Evolutionary conservation across 1,284 basidiomycete genomes (phyloP).

Genomic region (Taiwanofungus camphoratus): DNA sequence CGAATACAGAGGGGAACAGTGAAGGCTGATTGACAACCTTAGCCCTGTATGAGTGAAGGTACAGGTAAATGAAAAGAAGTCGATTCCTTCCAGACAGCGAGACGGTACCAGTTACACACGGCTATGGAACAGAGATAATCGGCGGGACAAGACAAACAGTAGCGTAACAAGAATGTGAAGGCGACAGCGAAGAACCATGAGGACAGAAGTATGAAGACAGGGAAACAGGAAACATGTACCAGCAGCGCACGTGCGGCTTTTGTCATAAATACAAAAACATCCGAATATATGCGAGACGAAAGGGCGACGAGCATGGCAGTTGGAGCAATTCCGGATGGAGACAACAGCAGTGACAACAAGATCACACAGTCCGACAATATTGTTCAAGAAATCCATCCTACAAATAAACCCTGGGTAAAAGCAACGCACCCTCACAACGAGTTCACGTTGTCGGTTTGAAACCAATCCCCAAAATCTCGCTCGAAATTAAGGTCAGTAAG

Average conservation of each 20-base stretch:
- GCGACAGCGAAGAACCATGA: slow-evolving; percentile 4
- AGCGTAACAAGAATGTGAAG: background rate
- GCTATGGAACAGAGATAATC: background rate
- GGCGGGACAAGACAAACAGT: background rate
- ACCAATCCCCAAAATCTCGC: slow-evolving; percentile 66
- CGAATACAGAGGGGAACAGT: too few relatives aligned
- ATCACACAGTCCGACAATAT: slow-evolving; percentile 3
- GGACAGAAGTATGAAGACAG: background rate
- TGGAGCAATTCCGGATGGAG: background rate
- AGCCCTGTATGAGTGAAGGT: too few relatives aligned
- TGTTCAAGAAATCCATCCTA: slow-evolving; percentile 7
- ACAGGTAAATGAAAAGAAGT: too few relatives aligned
- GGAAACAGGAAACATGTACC: background rate
- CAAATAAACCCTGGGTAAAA: background rate
- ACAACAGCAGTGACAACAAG: background rate
- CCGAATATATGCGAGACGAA: slow-evolving; percentile 10
- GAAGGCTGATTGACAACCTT: too few relatives aligned
- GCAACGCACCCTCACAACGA: background rate
- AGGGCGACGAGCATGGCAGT: background rate
- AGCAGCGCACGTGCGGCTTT: slow-evolving; percentile 12
- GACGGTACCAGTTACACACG: background rate
- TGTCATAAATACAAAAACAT: slow-evolving; percentile 21
- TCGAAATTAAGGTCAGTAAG: slow-evolving; percentile 52
- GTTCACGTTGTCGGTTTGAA: slow-evolving; percentile 34
- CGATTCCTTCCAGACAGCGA: background rate